Base-by-base conservation (phyloP, 345 rosid species). In the Citropsis articulata region DNA sequence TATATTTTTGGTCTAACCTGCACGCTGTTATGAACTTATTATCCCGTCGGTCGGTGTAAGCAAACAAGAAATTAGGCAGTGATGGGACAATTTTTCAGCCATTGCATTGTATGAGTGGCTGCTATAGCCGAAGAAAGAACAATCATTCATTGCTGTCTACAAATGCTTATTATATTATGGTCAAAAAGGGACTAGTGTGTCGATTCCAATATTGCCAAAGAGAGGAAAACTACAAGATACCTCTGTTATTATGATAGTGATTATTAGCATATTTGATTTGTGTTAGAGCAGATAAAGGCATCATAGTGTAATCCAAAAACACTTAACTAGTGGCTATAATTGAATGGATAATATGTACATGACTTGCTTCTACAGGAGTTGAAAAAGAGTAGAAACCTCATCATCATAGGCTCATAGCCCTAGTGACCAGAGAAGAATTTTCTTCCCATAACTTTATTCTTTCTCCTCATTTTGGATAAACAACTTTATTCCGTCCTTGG, bases 51-150 rank as follows among this genome's bases (percentile, higher is more conserved):
- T 16, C 2, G 0, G 21, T 2, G n/a, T 18, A 31, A 6, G 42
- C 68, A 65, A 65, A 31, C 42, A 7, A 21, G 69, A 73, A 30
- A 21, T 73, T 66, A 56, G 61, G 59, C 59, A 53, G 13, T 28
- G 79, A 75, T 64, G 78, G 71, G 69, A 80, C 66, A 69, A 50
- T 53, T 24, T 50, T 70, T 50, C 76, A 30, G 40, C 30, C 64
- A 31, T 12, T 21, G 30, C 28, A 1, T 42, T 74, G 28, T 71
- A 10, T 30, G 53, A 77, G 59, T 6, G n/a, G 25, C 61, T 48
- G 35, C 33, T 31, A 16, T 33, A 21, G 19, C 73, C 24, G 27
- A 19, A 61, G 50, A 69, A 69, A 77, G 69, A 42, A 59, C 27
- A 25, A 40, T 21, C 22, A 42, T 69, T 25, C 21, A 2, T 16